phyloP scores from a whole-genome alignment of 2,329 filamentous ascomycete genomes.

The Colletotrichum kahawae region DNA sequence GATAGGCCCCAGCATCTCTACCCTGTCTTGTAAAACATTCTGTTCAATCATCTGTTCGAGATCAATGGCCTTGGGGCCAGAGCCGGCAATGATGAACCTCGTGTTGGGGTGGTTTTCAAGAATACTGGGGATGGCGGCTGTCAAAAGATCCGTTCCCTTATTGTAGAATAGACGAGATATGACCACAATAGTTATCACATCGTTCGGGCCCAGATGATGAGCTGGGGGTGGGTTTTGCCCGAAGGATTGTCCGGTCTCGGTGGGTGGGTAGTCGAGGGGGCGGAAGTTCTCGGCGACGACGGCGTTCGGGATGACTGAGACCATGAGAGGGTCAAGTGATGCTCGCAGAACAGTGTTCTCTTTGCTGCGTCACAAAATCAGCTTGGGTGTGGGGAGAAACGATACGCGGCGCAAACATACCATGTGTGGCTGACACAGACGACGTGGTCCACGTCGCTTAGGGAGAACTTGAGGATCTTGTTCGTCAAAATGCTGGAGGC shows the following conservation, averaged over 20 bases:
- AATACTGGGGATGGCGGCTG: constrained; percentile 92
- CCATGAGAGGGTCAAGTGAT: constrained; percentile 93
- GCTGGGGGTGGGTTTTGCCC: constrained; percentile 57
- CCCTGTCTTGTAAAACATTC: constrained; percentile 90
- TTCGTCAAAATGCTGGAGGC: constrained; percentile 95
- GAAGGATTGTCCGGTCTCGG: constrained; percentile 35
- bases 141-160: constrained; percentile 96
- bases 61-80: constrained; percentile 95
- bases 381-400: background rate
- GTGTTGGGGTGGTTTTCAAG: constrained; percentile 89
- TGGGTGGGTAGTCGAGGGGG: constrained; percentile 56
- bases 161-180: constrained; percentile 98
- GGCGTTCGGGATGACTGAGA: constrained; percentile 97
- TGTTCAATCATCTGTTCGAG: constrained; percentile 98
- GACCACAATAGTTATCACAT: constrained; percentile 94
- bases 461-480: constrained; percentile 92
- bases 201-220: constrained; percentile 77
- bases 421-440: constrained; percentile 99
- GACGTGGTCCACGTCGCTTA: constrained; percentile 97
- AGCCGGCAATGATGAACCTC: constrained; percentile 95
- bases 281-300: constrained; percentile 96
- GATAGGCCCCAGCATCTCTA: constrained; percentile 89
- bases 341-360: constrained; percentile 96
- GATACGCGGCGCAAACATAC: constrained; percentile 47
- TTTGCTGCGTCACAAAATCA: constrained; percentile 65